Base-by-base conservation (phyloP, 129 eudicot species). In the Gnaphalium uliginosum region DNA sequence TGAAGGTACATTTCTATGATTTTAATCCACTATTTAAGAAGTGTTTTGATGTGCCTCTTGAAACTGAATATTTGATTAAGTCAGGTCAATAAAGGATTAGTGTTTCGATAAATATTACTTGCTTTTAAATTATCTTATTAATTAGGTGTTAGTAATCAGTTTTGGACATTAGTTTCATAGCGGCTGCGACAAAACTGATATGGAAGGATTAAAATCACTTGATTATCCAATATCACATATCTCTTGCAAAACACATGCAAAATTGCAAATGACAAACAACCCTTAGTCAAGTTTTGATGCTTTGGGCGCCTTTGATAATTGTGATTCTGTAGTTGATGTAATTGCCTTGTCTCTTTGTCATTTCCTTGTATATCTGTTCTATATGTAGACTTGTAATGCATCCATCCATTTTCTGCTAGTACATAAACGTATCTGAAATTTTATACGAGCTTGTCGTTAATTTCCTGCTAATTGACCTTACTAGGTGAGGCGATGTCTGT, bases 401-500 rank as follows among this genome's bases (percentile, higher is more conserved):
- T 66, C 41, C 56, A 23, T 5, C 21, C 39, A 39, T 3, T 23
- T 24, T 8, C 37, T 10, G 14, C 9, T 56, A 56, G 68, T 58
- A 33, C 41, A 76, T 59, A 35, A 24, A 15, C 37, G 74, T 54
- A 56, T 43, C 6, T 26, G 25, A 62, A 14, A 13, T 3, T 46
- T 22, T 17, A 21, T 50, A 37, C 17, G 2, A 58, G 26, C 8
- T 59, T 9, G 22, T 29, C 22, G 27, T 64, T 64, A 63, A 33
- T 63, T 71, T 60, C 46, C n/a, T 72, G 32, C 54, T 18, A 3
- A 51, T 72, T 64, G 67, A 33, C 22, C 68, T 48, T 78, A 4
- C 6, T 79, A 91, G 97, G 77, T 81, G 97, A 94, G 76, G 78
- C 91, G 46, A 91, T 85, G 86, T 94, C 98, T 5, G 97, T 94